Conservation (phyloP, 2,329 filamentous ascomycete genomes). For the Cladosporium oxysporum region DNA sequence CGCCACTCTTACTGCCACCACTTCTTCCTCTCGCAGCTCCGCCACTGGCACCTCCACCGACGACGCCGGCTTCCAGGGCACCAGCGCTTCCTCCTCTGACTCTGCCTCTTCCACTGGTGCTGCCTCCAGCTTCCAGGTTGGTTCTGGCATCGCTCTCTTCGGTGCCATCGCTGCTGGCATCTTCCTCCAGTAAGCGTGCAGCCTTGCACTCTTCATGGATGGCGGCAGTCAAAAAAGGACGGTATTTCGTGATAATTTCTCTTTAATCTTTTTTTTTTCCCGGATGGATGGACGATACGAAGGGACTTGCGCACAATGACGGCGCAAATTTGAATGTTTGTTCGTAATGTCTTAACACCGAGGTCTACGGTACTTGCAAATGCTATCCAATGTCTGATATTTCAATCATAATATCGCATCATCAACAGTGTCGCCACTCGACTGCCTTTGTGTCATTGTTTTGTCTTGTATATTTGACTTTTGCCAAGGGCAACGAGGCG, state of each 20-base stretch:
- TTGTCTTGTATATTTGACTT: background rate
- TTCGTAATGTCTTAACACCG: constrained; percentile 17
- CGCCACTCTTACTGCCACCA: constrained; percentile 27
- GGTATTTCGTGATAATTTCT: background rate
- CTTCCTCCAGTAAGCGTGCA: constrained; percentile 17
- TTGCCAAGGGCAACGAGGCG: background rate
- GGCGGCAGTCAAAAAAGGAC: background rate
- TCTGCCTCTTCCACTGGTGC: constrained; percentile 24
- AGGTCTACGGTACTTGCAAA: constrained; percentile 19
- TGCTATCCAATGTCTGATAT: constrained; percentile 17
- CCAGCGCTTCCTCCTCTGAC: constrained; percentile 5
- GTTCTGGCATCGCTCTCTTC: constrained; percentile 43
- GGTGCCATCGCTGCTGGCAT: constrained; percentile 45
- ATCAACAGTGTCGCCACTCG: background rate
- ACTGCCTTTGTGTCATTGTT: background rate
- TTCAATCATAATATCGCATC: background rate
- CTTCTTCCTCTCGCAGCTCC: constrained; percentile 18
- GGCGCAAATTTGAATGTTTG: constrained; percentile 4
- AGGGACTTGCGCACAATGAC: background rate
- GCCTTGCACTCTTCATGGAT: background rate
- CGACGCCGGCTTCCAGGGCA: constrained; percentile 13
- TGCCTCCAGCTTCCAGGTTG: constrained; percentile 31
- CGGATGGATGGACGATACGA: background rate
- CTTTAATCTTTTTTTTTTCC: background rate
- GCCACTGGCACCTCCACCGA: constrained; percentile 19